Conservation (phyloP, 371 early-diverging fungal species). For the Coemansia sp. region DNA sequence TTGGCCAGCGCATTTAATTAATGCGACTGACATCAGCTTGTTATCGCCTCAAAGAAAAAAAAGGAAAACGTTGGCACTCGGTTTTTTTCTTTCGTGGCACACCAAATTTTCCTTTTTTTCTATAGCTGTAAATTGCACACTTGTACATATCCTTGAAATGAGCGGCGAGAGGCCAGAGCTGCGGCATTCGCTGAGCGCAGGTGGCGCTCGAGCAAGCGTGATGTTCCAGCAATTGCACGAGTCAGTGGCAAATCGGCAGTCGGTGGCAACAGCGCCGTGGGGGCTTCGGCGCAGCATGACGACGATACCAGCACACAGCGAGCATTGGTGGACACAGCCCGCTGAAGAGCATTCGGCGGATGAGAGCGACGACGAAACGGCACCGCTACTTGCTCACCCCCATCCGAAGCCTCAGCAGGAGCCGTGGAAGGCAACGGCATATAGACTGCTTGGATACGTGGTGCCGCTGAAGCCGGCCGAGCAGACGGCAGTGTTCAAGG, state of each 20-base stretch:
- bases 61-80: no score
- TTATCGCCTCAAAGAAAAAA: no score
- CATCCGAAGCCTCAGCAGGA: neutral
- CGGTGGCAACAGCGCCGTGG: neutral
- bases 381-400: neutral
- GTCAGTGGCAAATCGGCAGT: neutral
- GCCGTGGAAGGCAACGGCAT: neutral
- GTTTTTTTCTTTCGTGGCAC: neutral
- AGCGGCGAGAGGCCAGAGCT: neutral
- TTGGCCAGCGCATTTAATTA: no score
- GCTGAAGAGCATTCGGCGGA: neutral
- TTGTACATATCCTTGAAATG: neutral
- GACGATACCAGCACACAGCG: neutral
- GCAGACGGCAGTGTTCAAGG: constrained; percentile 36
- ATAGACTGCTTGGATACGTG: neutral
- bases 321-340: constrained; percentile 1
- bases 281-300: constrained; percentile 12
- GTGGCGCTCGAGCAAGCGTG: constrained; percentile 26
- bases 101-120: neutral
- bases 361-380: neutral
- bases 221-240: constrained; percentile 45
- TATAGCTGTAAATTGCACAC: neutral
- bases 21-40: no score
- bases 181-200: constrained; percentile 1
- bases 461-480: constrained; percentile 10